Evolutionary conservation across 2,329 filamentous ascomycete species (phyloP).

Genomic region (Xenoacremonium recifei): DNA sequence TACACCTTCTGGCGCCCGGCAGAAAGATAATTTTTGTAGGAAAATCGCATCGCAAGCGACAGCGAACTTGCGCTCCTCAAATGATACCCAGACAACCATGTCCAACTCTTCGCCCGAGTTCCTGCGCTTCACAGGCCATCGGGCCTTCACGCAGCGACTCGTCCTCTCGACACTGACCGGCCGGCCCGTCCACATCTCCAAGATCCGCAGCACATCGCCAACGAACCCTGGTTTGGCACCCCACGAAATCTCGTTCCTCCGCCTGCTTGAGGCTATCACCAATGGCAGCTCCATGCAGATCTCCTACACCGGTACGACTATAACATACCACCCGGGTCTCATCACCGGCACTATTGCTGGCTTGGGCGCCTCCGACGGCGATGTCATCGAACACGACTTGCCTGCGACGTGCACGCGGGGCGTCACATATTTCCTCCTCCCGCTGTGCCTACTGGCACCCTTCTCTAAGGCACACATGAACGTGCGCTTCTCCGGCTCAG

Average conservation of each 20-base stretch:
- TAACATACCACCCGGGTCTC: slow-evolving; percentile 88
- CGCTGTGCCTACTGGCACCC: slow-evolving; percentile 84
- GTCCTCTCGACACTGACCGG: slow-evolving; percentile 90
- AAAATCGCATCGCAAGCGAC: slow-evolving; percentile 11
- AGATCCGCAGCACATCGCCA: slow-evolving; percentile 84
- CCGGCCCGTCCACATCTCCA: slow-evolving; percentile 83
- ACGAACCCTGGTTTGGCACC: slow-evolving; percentile 86
- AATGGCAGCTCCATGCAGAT: slow-evolving; percentile 96
- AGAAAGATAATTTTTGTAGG: slow-evolving; percentile 38
- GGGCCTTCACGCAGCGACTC: slow-evolving; percentile 78
- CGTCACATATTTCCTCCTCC: slow-evolving; percentile 87
- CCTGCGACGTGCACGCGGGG: slow-evolving; percentile 76
- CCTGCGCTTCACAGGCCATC: slow-evolving; percentile 80
- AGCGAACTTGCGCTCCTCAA: slow-evolving; percentile 17
- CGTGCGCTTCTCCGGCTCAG: slow-evolving; percentile 83
- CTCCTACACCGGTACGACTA: slow-evolving; percentile 90
- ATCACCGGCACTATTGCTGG: slow-evolving; percentile 83
- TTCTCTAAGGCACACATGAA: slow-evolving; percentile 93
- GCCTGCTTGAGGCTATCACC: slow-evolving; percentile 89
- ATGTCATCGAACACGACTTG: slow-evolving; percentile 78
- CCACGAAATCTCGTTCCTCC: slow-evolving; percentile 93
- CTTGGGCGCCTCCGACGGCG: slow-evolving; percentile 65
- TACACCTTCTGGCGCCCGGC: slow-evolving; percentile 27
- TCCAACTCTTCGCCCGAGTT: slow-evolving; percentile 49
- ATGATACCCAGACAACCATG: slow-evolving; percentile 34